phyloP scores from a whole-genome alignment of 352 stramenopile species.

The Pythium utonaiense region DNA sequence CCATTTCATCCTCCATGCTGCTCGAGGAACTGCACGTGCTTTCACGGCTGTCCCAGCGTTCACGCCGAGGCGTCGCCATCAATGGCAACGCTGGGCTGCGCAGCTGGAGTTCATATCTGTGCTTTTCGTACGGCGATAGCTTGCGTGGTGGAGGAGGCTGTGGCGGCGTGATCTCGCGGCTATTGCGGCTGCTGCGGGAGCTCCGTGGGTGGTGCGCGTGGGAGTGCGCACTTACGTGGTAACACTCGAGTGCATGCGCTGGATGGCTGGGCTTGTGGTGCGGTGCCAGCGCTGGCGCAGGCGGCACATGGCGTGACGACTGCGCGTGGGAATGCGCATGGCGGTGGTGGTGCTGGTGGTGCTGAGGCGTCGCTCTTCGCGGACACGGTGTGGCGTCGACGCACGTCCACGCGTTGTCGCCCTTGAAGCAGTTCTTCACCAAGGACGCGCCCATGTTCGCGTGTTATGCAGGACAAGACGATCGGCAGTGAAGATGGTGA shows the following conservation, averaged over 20 bases:
- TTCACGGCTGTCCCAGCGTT: conserved; percentile 20
- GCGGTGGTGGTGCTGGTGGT: conserved; percentile 4
- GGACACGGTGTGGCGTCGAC: not conserved
- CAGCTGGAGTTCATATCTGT: conserved; percentile 17
- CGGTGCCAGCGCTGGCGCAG: not conserved
- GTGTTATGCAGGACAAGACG: conserved; percentile 2
- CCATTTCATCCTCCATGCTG: conserved; percentile 18
- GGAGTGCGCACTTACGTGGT: conserved; percentile 4
- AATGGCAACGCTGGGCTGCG: conserved; percentile 10
- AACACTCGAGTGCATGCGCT: conserved; percentile 6
- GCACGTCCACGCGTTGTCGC: conserved; percentile 8
- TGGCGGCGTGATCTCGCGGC: not conserved
- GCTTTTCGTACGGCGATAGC: conserved; percentile 14
- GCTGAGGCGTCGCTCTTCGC: not conserved
- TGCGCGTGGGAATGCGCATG: not conserved
- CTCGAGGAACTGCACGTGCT: conserved; percentile 23
- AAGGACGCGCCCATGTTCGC: conserved; percentile 32
- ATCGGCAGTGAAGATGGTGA: not conserved
- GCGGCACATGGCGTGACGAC: not conserved
- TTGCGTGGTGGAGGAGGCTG: conserved; percentile 1
- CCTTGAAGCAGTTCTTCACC: conserved; percentile 33
- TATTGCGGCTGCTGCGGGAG: not conserved
- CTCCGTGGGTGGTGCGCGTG: not conserved
- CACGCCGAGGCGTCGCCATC: conserved; percentile 1
- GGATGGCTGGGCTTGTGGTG: conserved; percentile 10